phyloP scores from a whole-genome alignment of 306 rosid genomes.

The Cucurbita argyrosperma region DNA sequence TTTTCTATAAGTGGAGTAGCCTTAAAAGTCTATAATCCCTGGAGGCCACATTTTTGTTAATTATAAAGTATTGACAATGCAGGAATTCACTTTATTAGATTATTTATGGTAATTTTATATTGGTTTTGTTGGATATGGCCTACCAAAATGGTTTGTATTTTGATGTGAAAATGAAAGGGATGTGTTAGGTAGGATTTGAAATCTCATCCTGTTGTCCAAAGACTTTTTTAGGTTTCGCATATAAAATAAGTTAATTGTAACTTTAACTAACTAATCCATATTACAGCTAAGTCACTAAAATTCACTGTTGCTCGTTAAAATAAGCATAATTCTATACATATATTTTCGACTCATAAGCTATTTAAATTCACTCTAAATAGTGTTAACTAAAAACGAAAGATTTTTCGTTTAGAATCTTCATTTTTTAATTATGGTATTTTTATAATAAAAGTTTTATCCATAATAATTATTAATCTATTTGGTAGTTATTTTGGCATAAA shows the following conservation, averaged over 20 bases:
- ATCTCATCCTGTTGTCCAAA: not conserved
- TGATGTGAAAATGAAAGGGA: not conserved
- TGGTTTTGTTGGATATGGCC: not conserved
- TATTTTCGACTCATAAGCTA: too few relatives aligned
- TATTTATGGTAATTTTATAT: not conserved
- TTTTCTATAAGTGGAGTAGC: not conserved
- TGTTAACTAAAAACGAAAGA: too few relatives aligned
- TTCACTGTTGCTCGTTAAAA: too few relatives aligned
- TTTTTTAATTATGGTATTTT: too few relatives aligned
- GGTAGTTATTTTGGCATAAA: too few relatives aligned
- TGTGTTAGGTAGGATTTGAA: conserved; percentile 5
- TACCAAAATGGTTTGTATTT: not conserved
- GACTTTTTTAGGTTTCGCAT: not conserved
- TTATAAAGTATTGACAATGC: not conserved
- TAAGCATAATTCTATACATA: too few relatives aligned
- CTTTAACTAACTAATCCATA: not conserved
- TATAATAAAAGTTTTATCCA: too few relatives aligned
- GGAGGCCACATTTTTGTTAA: not conserved
- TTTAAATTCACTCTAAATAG: too few relatives aligned
- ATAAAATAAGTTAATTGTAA: not conserved
- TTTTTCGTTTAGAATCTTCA: not conserved
- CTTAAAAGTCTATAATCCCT: not conserved
- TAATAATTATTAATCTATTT: too few relatives aligned
- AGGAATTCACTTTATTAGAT: not conserved
- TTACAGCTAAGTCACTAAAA: not conserved